phyloP scores from a whole-genome alignment of 768 basidiomycete genomes.

The Leccinum imitatum region DNA sequence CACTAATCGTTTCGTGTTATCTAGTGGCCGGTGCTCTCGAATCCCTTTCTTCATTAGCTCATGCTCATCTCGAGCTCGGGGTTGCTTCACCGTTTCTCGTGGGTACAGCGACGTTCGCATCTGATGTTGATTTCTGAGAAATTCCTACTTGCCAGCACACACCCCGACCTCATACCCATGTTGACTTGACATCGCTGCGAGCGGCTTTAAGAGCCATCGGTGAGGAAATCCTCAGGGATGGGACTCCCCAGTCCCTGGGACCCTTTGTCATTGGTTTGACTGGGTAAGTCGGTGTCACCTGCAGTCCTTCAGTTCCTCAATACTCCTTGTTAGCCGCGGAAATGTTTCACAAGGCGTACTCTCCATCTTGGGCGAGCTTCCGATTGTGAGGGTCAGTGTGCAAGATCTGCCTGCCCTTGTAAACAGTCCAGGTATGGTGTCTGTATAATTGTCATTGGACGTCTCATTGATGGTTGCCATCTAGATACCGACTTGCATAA shows the following conservation, averaged over 20 bases:
- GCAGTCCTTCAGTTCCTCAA: not conserved
- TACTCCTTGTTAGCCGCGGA: slow-evolving; percentile 52
- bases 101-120: slow-evolving; percentile 23
- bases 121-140: not conserved
- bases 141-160: slow-evolving; percentile 46
- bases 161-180: slow-evolving; percentile 75
- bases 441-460: not conserved
- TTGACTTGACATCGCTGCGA: slow-evolving; percentile 53
- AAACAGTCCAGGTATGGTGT: slow-evolving; percentile 44
- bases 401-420: slow-evolving; percentile 60
- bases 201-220: slow-evolving; percentile 58
- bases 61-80: slow-evolving; percentile 75
- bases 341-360: slow-evolving; percentile 81
- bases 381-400: slow-evolving; percentile 55
- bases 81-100: slow-evolving; percentile 83
- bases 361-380: slow-evolving; percentile 70
- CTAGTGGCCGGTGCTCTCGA: slow-evolving; percentile 84
- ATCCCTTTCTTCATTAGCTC: slow-evolving; percentile 74
- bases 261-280: slow-evolving; percentile 83
- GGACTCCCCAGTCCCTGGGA: slow-evolving; percentile 62
- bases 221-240: slow-evolving; percentile 49
- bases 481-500: slow-evolving; percentile 58
- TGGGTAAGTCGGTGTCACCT: slow-evolving; percentile 49
- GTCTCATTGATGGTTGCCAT: slow-evolving; percentile 1
- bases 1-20: slow-evolving; percentile 1